Base-by-base conservation (phyloP, 768 basidiomycete genomes). In the Trametes meyenii region DNA sequence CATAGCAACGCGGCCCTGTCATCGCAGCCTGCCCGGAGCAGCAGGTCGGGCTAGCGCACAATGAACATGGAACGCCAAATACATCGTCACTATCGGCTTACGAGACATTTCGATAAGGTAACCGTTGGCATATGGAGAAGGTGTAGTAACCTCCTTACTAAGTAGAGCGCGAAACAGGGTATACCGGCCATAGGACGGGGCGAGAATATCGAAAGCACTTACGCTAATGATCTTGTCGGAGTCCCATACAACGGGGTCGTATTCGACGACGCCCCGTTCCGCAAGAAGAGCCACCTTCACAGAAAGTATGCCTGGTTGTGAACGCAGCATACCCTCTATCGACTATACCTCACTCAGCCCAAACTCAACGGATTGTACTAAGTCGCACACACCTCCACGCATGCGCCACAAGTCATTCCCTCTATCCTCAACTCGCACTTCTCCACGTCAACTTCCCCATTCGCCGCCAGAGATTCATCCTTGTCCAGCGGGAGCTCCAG, bases 241-340 rank as follows among this genome's bases (percentile, higher is more conserved):
- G 36, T 81, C 83, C 97, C 97, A 99, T n/a, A 77, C 70, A 0
- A 77, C 70, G 1, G 92, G 85, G 68, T 98, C 94, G 69, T 90
- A 99, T 72, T 96, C 94, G 65, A 99, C 78, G 48, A 93, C 83
- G 3, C 88, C 96, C 14, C 96, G 87, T 74, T 99, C 96, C 13
- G 97, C 94, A 24, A 99, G 83, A n/a, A 99, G 82, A 23, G 96
- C 96, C n/a, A 99, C 95, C 71, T 94, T 94, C 62, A 97, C 77
- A 12, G 89, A 91, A 62, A 86, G 76, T 52, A 99, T 95, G n/a
- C 97, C 97, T n/a, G 85, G 77, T 72, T 96, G 92, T 17, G 79
- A 79, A 69, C 87, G 80, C 21, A 96, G 82, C 79, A 90, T 89
- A 42, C 87, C 85, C 72, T 96, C 94, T 58, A 96, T 95, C 14